Percentiles rank a stretch among this genome's conserved stretches.
Conservation (phyloP, 805 yeast species). For the Schizosaccharomyces lindneri region DNA sequence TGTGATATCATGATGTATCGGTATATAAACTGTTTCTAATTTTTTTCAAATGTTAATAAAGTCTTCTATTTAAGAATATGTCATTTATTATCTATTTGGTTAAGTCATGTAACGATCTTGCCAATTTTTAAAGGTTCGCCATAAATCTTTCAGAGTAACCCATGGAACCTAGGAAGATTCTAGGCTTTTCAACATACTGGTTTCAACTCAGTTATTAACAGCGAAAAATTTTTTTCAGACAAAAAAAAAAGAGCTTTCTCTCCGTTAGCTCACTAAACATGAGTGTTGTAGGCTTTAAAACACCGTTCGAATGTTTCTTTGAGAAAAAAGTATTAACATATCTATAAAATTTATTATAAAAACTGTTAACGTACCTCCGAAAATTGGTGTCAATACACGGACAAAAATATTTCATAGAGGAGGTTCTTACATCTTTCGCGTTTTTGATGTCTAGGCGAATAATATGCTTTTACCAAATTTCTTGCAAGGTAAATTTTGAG, state of each 20-base stretch:
- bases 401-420: no score
- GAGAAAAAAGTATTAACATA: no score
- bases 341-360: no score
- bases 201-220: neutral
- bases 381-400: no score
- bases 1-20: neutral
- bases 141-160: neutral
- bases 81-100: neutral
- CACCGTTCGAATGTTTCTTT: no score
- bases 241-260: no score
- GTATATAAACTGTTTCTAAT: neutral
- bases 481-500: constrained; percentile 6
- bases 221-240: no score
- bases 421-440: no score
- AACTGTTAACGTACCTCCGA: no score
- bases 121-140: neutral
- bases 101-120: neutral
- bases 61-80: neutral
- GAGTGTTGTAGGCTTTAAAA: no score
- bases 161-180: neutral
- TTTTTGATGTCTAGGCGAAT: constrained; percentile 5
- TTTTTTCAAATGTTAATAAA: neutral
- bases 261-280: no score
- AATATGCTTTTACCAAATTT: constrained; percentile 4
- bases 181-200: neutral